Evolutionary conservation across 352 stramenopile genomes (phyloP).

Genomic region (Globisporangium nodosum): DNA sequence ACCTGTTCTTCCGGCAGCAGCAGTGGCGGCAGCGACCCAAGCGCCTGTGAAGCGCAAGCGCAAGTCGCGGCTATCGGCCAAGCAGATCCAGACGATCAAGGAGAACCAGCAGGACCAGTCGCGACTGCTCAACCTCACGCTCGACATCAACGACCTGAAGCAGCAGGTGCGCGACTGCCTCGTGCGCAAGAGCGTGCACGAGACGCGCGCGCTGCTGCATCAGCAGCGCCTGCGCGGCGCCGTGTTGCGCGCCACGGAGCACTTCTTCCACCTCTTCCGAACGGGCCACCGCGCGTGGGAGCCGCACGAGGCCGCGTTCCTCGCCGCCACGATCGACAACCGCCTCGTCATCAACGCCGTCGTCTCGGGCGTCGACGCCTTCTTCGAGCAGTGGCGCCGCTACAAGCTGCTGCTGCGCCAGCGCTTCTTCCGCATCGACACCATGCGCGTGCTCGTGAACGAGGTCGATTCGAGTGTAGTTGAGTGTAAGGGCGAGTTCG

Average conservation of each 20-base stretch:
- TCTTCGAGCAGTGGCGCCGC: conserved; percentile 39
- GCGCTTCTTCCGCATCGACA: conserved; percentile 14
- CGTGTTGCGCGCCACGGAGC: conserved; percentile 9
- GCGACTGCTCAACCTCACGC: conserved; percentile 10
- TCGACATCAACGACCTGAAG: conserved; percentile 12
- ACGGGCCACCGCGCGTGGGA: conserved; percentile 13
- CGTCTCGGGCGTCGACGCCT: conserved; percentile 12
- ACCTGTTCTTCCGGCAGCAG: background rate
- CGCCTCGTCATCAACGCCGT: conserved; percentile 18
- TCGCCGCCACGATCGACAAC: conserved; percentile 15
- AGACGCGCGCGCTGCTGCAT: conserved; percentile 1
- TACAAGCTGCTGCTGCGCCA: conserved; percentile 40
- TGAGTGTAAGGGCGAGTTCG: conserved; percentile 8
- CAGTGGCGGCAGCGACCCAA: background rate
- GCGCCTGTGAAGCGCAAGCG: background rate
- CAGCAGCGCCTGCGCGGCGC: background rate
- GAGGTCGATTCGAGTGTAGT: conserved; percentile 4
- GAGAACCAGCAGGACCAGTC: conserved; percentile 6
- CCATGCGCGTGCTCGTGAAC: conserved; percentile 16
- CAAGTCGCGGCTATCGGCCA: conserved; percentile 4
- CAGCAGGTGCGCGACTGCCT: conserved; percentile 10
- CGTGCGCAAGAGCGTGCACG: background rate
- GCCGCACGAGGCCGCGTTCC: conserved; percentile 15
- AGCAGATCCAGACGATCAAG: background rate
- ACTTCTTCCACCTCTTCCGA: conserved; percentile 32